A percentile compares a stretch with the other conserved stretches of the same genome.
phyloP scores from a whole-genome alignment of 345 rosid genomes.

The Psidium friedrichsthalianum region DNA sequence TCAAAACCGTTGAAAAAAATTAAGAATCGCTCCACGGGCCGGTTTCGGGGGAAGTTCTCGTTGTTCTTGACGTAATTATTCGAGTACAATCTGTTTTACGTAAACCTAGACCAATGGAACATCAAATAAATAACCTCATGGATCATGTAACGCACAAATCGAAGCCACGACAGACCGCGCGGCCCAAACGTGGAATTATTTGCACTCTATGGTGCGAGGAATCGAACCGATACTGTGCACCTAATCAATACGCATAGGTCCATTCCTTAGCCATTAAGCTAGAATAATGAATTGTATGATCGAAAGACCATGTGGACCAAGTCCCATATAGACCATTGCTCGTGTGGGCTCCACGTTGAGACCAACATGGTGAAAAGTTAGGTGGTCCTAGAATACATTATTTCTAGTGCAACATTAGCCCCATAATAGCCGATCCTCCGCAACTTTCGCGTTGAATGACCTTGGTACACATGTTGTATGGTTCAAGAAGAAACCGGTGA shows the following conservation, averaged over 20 bases:
- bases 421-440: not conserved
- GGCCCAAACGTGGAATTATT: not conserved
- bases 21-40: not conserved
- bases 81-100: not conserved
- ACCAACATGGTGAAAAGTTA: not conserved
- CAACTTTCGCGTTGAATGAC: not conserved
- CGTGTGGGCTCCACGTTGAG: not conserved
- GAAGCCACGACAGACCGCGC: not conserved
- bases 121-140: not conserved
- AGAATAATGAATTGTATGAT: not conserved
- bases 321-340: not conserved
- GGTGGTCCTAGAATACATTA: not conserved
- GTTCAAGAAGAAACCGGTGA: not conserved
- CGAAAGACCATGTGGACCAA: not conserved
- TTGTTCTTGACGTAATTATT: not conserved
- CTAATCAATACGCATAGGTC: not conserved
- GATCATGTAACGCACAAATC: not conserved
- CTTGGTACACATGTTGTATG: not conserved
- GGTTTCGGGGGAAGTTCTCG: not conserved
- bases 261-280: not conserved
- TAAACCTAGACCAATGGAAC: not conserved
- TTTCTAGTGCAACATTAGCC: not conserved
- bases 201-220: not conserved
- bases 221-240: not conserved
- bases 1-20: not conserved